A percentile compares a stretch with the other conserved stretches of the same genome.
Evolutionary conservation across 2,329 filamentous ascomycete species (phyloP).

Genomic region (Hymenoscyphus fructigenus): DNA sequence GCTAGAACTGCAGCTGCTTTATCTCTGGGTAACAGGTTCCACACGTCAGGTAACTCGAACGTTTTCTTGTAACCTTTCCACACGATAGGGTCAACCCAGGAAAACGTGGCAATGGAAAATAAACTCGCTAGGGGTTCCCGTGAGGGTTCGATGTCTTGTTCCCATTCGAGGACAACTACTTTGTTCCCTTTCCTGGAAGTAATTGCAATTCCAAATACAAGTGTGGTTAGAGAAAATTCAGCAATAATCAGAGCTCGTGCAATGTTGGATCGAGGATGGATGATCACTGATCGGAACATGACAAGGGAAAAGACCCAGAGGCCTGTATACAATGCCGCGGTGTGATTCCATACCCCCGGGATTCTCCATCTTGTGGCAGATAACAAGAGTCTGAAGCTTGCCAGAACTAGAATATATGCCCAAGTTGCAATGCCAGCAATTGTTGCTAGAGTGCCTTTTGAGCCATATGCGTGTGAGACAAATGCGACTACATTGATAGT

Average conservation of each 20-base stretch:
- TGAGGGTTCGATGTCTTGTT: constrained; percentile 83
- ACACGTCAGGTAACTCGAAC: constrained; percentile 80
- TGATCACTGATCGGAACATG: constrained; percentile 80
- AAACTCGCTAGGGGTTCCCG: constrained; percentile 84
- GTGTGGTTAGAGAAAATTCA: constrained; percentile 72
- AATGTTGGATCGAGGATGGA: constrained; percentile 68
- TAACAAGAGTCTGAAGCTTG: constrained; percentile 68
- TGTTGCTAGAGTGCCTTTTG: constrained; percentile 57
- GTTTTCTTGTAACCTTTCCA: constrained; percentile 85
- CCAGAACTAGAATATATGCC: constrained; percentile 76
- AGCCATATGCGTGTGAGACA: constrained; percentile 57
- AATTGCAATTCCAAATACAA: constrained; percentile 74
- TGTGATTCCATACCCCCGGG: constrained; percentile 87
- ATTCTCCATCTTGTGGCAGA: constrained; percentile 65
- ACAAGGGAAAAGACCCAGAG: constrained; percentile 78
- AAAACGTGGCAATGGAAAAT: constrained; percentile 82
- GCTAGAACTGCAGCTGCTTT: constrained; percentile 79
- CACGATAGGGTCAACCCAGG: constrained; percentile 87
- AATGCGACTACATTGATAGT: constrained; percentile 67
- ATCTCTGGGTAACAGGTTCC: constrained; percentile 86
- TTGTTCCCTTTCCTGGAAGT: constrained; percentile 91
- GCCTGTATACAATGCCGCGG: constrained; percentile 75
- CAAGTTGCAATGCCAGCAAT: constrained; percentile 71
- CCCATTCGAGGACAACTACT: constrained; percentile 82
- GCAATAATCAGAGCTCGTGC: constrained; percentile 65